Conservation (phyloP, 2,329 filamentous ascomycete genomes). For the Sporothrix humicola region DNA sequence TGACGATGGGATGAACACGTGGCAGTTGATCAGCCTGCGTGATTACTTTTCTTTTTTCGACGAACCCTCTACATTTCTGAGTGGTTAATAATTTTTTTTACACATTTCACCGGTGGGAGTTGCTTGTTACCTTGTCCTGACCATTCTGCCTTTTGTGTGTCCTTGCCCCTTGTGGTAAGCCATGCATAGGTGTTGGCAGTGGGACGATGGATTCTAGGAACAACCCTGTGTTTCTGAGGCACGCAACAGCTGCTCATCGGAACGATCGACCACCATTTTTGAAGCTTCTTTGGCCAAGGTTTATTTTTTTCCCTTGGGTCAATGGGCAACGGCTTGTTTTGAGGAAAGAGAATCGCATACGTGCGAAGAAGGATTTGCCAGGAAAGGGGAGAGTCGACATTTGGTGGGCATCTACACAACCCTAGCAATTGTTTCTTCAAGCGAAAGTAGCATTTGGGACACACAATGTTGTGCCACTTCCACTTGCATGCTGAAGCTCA, state of each 20-base stretch:
- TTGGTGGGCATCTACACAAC: neutral
- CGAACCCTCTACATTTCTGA: neutral
- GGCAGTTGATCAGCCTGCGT: neutral
- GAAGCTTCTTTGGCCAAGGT: neutral
- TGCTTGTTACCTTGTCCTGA: conserved; percentile 24
- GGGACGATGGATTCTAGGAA: conserved; percentile 28
- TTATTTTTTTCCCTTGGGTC: neutral
- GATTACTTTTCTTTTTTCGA: neutral
- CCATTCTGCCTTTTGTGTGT: conserved; percentile 7
- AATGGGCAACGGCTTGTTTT: neutral
- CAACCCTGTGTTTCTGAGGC: neutral
- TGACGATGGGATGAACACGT: neutral
- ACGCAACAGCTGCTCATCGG: neutral
- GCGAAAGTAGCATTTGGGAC: neutral
- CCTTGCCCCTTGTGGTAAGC: neutral
- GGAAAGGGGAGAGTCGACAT: neutral
- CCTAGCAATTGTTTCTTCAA: neutral
- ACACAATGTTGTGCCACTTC: neutral
- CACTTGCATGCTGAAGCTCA: neutral
- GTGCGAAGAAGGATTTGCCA: neutral
- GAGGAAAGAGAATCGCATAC: neutral
- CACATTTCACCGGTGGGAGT: neutral
- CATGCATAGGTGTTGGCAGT: conserved; percentile 3
- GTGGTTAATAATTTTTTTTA: conserved; percentile 1
- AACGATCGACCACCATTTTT: neutral